phyloP scores from a whole-genome alignment of 805 yeast genomes.

The Debaryomyces prosopidis region DNA sequence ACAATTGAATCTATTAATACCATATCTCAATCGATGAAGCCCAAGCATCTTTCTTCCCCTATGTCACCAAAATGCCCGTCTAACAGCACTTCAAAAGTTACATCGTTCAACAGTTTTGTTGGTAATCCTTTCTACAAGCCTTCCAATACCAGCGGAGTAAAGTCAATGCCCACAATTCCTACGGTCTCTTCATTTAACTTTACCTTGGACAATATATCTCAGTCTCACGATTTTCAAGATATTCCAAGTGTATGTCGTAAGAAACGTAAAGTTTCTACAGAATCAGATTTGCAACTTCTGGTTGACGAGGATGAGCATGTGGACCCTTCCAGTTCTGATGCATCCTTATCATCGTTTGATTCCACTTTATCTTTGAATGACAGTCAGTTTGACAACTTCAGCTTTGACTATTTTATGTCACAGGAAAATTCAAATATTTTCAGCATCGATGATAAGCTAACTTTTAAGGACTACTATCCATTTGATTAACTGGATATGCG shows the following conservation, averaged over 20 bases:
- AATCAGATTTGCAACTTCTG: constrained; percentile 4
- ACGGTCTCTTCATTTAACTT: background rate
- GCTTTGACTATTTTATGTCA: background rate
- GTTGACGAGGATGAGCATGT: background rate
- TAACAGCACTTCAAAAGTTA: background rate
- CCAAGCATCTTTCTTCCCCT: background rate
- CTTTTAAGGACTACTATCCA: background rate
- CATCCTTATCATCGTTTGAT: background rate
- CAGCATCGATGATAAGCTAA: background rate
- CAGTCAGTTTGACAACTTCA: background rate
- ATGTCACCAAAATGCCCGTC: background rate
- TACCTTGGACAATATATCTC: background rate
- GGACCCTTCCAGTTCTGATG: background rate
- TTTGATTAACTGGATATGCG: too few species aligned
- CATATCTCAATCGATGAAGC: constrained; percentile 6
- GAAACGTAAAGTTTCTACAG: background rate
- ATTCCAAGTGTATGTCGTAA: background rate
- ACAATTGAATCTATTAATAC: constrained; percentile 22
- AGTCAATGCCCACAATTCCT: background rate
- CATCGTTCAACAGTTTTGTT: background rate
- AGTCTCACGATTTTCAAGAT: background rate
- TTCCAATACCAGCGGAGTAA: background rate
- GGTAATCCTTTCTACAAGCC: constrained; percentile 15
- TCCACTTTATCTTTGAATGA: background rate
- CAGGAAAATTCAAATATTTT: background rate